These are phyloP conservation scores for Rhipidocladum racemiflorum DNA, from an alignment of 176 grass and related monocot species.

Conservation along the genomic window DNA sequence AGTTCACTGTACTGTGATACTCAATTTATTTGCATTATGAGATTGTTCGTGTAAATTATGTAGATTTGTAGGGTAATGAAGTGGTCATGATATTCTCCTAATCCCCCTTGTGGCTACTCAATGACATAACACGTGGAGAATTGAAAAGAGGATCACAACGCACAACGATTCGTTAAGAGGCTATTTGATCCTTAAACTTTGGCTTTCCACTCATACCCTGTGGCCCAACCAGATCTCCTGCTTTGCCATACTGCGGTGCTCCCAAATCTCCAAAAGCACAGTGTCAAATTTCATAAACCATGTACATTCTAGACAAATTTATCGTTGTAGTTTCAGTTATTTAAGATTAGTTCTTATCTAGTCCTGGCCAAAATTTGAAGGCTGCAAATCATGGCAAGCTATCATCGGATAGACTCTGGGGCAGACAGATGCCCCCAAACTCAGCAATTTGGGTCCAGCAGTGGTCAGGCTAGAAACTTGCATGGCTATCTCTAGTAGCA, in stretches of 20 bases:
- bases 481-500: constrained; percentile 30
- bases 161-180: constrained; percentile 19
- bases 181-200: constrained; percentile 46
- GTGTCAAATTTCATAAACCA: neutral
- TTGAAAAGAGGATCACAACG: neutral
- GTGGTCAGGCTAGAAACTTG: constrained; percentile 43
- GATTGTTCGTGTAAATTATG: constrained; percentile 9
- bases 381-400: constrained; percentile 13
- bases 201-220: constrained; percentile 38
- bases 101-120: constrained; percentile 37
- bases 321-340: neutral
- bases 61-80: constrained; percentile 16
- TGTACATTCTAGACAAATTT: neutral
- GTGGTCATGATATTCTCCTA: constrained; percentile 25
- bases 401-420: neutral
- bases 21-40: constrained; percentile 26
- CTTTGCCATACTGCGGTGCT: neutral
- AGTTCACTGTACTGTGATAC: neutral
- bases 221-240: constrained; percentile 27
- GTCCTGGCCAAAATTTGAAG: neutral
- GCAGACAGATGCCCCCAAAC: constrained; percentile 45
- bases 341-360: neutral
- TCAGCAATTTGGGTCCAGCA: constrained; percentile 32
- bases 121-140: constrained; percentile 37
- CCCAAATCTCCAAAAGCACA: neutral